Base-by-base conservation (phyloP, 2,329 filamentous ascomycete genomes). In the Cladosporium sp. region DNA sequence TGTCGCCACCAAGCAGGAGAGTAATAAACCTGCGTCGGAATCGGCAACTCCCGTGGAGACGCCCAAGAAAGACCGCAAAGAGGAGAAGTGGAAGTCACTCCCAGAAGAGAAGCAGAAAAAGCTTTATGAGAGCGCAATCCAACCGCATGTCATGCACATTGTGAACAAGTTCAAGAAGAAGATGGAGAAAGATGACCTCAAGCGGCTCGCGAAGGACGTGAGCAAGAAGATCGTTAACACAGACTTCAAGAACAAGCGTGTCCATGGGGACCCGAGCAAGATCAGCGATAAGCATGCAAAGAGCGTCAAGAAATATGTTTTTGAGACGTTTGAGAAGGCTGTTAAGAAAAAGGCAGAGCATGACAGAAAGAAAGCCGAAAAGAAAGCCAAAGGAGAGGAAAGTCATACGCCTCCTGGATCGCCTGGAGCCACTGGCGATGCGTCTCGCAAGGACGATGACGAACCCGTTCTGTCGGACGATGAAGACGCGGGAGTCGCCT, bases 71-170 rank as follows among this genome's bases (percentile, higher is more conserved):
- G 72, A 73, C 52, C 67, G 69, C 49, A 84, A 80, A 59, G 77
- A 78, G 59, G 84, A 88, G 41, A 87, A 85, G 64, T 90, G 86
- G 86, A 78, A 81, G 49, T 78, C 77, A 52, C 67, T 84, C 27
- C 75, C 84, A 1, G 67, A 83, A 58, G 91, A 96, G 57, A 96
- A 96, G 70, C 88, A 93, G 69, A 94, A 90, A 80, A 95, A 89
- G 72, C 77, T 95, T 2, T 97, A 96, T 62, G 91, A 96, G 68
- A 91, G 91, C 64, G 95, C 90, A 45, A 76, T 96, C 6, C 88
- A 85, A 63, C 89, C 89, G 5, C 83, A 89, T 50, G 84, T 97
- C 59, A 92, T 90, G 67, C 79, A 89, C 56, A 84, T 95, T 1
- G 80, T 92, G 62, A 85, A 92, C 67, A 93, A 89, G 62, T 97